Base-by-base conservation (phyloP, 305 asterid species). In the Plantago coronopus region DNA sequence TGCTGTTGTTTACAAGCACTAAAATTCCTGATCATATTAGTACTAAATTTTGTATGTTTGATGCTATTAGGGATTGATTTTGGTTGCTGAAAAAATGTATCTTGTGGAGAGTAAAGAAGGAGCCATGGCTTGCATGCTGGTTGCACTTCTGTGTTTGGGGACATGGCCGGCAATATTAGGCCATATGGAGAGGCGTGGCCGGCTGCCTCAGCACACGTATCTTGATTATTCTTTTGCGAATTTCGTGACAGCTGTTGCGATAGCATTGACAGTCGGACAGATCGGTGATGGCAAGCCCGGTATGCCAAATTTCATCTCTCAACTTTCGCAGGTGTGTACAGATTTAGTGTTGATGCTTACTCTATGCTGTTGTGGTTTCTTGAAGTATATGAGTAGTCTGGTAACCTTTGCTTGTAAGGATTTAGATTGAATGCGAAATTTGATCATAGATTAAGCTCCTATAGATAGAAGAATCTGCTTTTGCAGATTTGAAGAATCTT, bases 131-230 rank as follows among this genome's bases (percentile, higher is more conserved):
- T 81, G 83, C 47, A 80, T 80, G 79, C 74, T 72, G n/a, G 54
- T 78, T 16, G 68, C 83, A 40, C 64, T 80, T 25, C 34, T 68
- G 9, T 72, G 75, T 69, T 71, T 81, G 69, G 86, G 83, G 13
- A 81, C 86, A 67, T 81, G 86, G 86, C 86, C 86, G 17, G 86
- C 83, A 3, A 15, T 80, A 48, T 15, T 77, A 64, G 77, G 79
- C 54, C 69, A 72, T 13, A 70, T 80, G 8, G 86, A 80, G 57
- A 69, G 86, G 54, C 66, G 86, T 0, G 86, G 86, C 10, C 83
- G 79, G 17, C 76, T 81, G 22, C 86, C 86, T 55, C 83, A 78
- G 65, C 83, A 78, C 57, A 78, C 78, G 8, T 80, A 80, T 27
- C 86, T 78, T 22, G 86, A 81, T 64, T 81, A 75, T 49, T 43